phyloP scores from a whole-genome alignment of 192 early-diverging fungal species.

The Gigaspora rosea region DNA sequence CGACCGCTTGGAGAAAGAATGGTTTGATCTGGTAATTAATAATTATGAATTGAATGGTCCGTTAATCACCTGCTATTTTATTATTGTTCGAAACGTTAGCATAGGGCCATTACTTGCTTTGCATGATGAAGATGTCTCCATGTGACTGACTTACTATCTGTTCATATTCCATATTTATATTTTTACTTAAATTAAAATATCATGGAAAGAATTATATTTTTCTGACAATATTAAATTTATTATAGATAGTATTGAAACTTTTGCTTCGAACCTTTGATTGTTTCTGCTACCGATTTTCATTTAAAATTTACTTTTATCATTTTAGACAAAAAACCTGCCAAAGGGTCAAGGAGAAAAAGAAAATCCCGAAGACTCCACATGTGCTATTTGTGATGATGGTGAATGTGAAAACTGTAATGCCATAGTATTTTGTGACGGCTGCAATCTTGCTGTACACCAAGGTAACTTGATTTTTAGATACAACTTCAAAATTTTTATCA shows the following conservation, averaged over 20 bases:
- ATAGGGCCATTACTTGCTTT: no score
- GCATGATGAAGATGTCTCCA: background rate
- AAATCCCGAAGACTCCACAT: slow-evolving; percentile 78
- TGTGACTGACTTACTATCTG: background rate
- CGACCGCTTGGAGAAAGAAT: slow-evolving; percentile 93
- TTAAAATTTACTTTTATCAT: background rate
- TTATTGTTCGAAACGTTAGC: no score
- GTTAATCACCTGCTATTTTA: no score
- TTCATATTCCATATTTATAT: no score
- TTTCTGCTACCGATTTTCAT: background rate
- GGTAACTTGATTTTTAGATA: slow-evolving; percentile 47
- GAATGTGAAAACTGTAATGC: slow-evolving; percentile 99
- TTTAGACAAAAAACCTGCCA: slow-evolving; percentile 77
- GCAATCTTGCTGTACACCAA: slow-evolving; percentile 98
- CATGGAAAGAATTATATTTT: background rate
- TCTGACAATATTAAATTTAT: no score
- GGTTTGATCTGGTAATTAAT: slow-evolving; percentile 83
- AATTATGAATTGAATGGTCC: background rate
- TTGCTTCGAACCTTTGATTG: no score
- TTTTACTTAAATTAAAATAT: background rate
- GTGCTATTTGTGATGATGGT: slow-evolving; percentile 96
- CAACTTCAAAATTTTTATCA: background rate
- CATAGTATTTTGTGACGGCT: slow-evolving; percentile 99
- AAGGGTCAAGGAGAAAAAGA: slow-evolving; percentile 60
- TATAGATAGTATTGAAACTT: background rate